Conservation (phyloP, 176 grass and related monocot genomes). For the Thalia dealbata region DNA sequence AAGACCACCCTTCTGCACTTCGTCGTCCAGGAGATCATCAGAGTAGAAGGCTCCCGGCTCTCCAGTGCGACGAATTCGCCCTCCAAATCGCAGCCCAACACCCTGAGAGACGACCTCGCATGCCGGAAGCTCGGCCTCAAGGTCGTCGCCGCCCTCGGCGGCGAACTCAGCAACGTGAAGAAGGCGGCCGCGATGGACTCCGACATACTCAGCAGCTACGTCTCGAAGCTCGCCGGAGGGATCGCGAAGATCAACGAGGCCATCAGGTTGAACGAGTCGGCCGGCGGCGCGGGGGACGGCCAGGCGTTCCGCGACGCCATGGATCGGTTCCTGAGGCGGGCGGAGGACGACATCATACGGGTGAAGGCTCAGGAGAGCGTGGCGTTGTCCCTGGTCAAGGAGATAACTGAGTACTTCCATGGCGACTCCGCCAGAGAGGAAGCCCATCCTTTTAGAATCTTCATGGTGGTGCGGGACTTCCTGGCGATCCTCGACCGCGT, state of each 20-base stretch:
- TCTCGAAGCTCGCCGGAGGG: slow-evolving; percentile 74
- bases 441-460: slow-evolving; percentile 93
- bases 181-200: slow-evolving; percentile 95
- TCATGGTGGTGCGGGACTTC: slow-evolving; percentile 94
- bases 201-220: slow-evolving; percentile 73
- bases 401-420: slow-evolving; percentile 94
- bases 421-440: slow-evolving; percentile 78
- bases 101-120: slow-evolving; percentile 57
- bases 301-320: slow-evolving; percentile 60
- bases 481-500: slow-evolving; percentile 65
- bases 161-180: slow-evolving; percentile 74
- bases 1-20: slow-evolving; percentile 95
- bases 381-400: slow-evolving; percentile 79
- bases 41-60: slow-evolving; percentile 52
- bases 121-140: slow-evolving; percentile 77
- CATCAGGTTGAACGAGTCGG: slow-evolving; percentile 42
- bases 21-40: slow-evolving; percentile 85
- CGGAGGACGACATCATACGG: slow-evolving; percentile 68
- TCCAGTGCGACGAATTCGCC: slow-evolving; percentile 31
- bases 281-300: slow-evolving; percentile 25
- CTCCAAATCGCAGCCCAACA: slow-evolving; percentile 38
- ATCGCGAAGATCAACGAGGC: slow-evolving; percentile 80
- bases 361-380: slow-evolving; percentile 87
- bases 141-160: slow-evolving; percentile 60
- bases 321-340: slow-evolving; percentile 61